Conservation (phyloP, 495 filamentous ascomycete species). For the Penicillium paradoxum region DNA sequence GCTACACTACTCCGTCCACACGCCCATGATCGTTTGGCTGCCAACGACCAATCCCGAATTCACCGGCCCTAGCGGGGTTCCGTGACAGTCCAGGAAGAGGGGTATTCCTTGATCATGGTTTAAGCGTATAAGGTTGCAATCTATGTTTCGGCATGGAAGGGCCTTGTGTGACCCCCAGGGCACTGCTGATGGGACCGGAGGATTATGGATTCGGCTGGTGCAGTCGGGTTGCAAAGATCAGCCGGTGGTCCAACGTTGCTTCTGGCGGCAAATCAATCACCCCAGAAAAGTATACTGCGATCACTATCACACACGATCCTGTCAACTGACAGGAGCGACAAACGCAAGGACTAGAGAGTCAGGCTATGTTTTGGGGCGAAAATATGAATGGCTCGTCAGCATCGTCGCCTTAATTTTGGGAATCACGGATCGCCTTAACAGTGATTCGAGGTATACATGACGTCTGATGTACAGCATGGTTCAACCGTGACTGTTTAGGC, state of each 20-base stretch:
- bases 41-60: slow-evolving; percentile 10
- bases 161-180: slow-evolving; percentile 12
- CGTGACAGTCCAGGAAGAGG: slow-evolving; percentile 3
- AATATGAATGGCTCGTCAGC: background rate
- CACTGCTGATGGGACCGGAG: slow-evolving; percentile 21
- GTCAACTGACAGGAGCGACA: slow-evolving; percentile 12
- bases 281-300: slow-evolving; percentile 1
- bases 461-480: background rate
- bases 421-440: background rate
- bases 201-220: slow-evolving; percentile 15
- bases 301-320: slow-evolving; percentile 12
- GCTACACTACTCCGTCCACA: background rate
- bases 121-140: slow-evolving; percentile 15
- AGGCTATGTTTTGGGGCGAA: background rate
- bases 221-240: slow-evolving; percentile 18
- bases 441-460: background rate
- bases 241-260: background rate
- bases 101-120: slow-evolving; percentile 2
- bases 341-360: background rate
- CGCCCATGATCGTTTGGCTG: background rate
- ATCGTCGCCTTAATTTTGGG: background rate
- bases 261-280: background rate
- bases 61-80: slow-evolving; percentile 7
- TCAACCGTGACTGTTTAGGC: background rate
- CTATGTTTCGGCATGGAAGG: slow-evolving; percentile 7